phyloP scores from a whole-genome alignment of 176 grass and related monocot species.

The Cocos nucifera region DNA sequence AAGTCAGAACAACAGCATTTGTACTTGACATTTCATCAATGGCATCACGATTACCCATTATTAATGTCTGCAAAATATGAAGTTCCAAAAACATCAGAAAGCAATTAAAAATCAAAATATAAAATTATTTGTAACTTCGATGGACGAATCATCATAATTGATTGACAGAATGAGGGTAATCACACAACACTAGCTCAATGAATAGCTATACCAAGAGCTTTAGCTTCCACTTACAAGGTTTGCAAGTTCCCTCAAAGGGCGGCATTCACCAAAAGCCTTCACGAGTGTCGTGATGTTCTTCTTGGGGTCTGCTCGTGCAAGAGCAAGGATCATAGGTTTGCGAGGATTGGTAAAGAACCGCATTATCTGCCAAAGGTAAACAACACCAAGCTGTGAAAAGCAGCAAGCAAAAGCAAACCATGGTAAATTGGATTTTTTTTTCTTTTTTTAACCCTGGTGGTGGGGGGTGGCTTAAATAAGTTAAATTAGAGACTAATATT shows the following conservation, averaged over 20 bases:
- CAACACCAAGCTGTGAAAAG: background rate
- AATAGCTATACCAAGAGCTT: too few species aligned
- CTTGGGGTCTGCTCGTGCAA: conserved; percentile 64
- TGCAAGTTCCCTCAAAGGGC: conserved; percentile 58
- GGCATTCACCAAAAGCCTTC: conserved; percentile 79
- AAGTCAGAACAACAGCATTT: conserved; percentile 63
- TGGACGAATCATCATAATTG: too few species aligned
- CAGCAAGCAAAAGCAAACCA: too few species aligned
- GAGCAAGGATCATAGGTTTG: conserved; percentile 77
- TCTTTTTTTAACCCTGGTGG: too few species aligned
- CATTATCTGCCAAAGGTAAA: conserved; percentile 48
- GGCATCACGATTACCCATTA: conserved; percentile 78
- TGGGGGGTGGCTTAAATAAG: too few species aligned
- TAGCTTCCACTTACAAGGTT: conserved; percentile 54
- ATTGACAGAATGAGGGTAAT: too few species aligned
- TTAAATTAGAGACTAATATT: too few species aligned
- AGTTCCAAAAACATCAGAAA: too few species aligned
- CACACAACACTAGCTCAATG: too few species aligned
- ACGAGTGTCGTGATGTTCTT: conserved; percentile 71
- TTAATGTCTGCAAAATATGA: conserved; percentile 37
- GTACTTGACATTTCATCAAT: conserved; percentile 75
- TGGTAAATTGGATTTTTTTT: too few species aligned
- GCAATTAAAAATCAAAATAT: too few species aligned
- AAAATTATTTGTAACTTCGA: too few species aligned
- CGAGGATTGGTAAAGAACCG: conserved; percentile 80